A percentile compares a stretch with the other conserved stretches of the same genome.
Conservation (phyloP, 1,284 basidiomycete genomes). For the Phylloboletellus chloephorus region DNA sequence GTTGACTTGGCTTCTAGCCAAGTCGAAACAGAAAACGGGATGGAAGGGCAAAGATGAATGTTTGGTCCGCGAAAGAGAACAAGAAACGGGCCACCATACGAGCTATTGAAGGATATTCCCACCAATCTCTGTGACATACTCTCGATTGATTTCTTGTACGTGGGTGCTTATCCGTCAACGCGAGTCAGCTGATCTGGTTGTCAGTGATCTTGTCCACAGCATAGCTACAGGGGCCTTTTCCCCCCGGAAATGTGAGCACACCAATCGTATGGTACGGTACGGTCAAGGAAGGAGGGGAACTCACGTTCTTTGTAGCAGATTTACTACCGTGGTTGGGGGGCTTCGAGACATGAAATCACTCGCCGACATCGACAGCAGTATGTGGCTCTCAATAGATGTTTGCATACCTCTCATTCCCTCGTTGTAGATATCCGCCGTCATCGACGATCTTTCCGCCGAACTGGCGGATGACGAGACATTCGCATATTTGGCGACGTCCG, state of each 20-base stretch:
- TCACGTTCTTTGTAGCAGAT: background rate
- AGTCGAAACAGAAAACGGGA: background rate
- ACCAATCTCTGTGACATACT: background rate
- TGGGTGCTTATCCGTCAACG: background rate
- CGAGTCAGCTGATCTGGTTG: background rate
- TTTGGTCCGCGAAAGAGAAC: constrained; percentile 1
- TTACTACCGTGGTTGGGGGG: no score
- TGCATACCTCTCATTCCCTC: no score
- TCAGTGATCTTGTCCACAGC: background rate
- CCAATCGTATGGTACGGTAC: background rate
- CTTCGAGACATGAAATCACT: no score
- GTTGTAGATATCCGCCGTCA: constrained; percentile 3
- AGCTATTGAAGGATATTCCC: background rate
- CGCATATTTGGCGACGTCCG: constrained; percentile 13
- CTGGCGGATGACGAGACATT: background rate
- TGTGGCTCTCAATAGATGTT: no score
- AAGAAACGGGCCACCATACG: background rate
- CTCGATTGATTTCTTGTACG: background rate
- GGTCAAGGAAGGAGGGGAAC: no score
- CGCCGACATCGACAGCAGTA: no score
- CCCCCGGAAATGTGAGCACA: background rate
- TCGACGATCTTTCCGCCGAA: constrained; percentile 1
- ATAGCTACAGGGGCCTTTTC: background rate
- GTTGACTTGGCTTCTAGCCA: background rate
- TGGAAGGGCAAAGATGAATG: background rate